These are phyloP conservation scores for Phlyctochytrium bullatum DNA, from an alignment of 192 early-diverging fungal genomes.

Conservation along the genomic window DNA sequence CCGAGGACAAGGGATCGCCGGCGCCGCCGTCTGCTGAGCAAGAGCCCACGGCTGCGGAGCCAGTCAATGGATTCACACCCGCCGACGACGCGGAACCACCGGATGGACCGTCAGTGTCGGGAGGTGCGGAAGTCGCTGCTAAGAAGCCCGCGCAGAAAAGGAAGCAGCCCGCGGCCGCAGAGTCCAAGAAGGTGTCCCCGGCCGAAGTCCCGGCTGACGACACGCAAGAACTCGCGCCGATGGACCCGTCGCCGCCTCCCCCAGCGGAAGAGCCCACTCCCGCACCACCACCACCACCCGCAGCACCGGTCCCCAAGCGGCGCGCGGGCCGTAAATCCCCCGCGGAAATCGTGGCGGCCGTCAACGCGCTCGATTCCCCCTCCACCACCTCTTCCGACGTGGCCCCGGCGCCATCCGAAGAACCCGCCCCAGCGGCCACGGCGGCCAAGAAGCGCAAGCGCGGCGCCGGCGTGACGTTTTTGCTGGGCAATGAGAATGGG, in stretches of 20 bases:
- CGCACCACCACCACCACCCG: not conserved
- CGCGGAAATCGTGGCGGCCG: not conserved
- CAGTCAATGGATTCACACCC: not conserved
- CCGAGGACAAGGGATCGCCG: too few species aligned
- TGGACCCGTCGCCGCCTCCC: too few species aligned
- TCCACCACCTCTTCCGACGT: not conserved
- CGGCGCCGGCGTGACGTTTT: not conserved
- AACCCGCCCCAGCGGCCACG: too few species aligned
- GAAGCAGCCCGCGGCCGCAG: not conserved
- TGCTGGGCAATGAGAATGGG: not conserved
- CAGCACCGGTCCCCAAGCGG: not conserved
- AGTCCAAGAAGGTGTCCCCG: not conserved
- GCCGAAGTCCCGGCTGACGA: not conserved
- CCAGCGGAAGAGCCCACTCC: not conserved
- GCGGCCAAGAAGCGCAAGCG: not conserved
- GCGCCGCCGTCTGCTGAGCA: not conserved
- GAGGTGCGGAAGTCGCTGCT: not conserved
- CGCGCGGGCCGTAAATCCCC: not conserved
- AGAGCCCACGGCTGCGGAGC: not conserved
- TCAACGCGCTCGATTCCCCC: not conserved
- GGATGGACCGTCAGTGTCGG: not conserved
- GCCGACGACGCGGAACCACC: too few species aligned
- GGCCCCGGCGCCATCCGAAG: not conserved
- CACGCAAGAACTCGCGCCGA: not conserved
- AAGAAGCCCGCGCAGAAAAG: not conserved